Conservation (phyloP, 257 asterid genomes). For the Phtheirospermum japonicum region DNA sequence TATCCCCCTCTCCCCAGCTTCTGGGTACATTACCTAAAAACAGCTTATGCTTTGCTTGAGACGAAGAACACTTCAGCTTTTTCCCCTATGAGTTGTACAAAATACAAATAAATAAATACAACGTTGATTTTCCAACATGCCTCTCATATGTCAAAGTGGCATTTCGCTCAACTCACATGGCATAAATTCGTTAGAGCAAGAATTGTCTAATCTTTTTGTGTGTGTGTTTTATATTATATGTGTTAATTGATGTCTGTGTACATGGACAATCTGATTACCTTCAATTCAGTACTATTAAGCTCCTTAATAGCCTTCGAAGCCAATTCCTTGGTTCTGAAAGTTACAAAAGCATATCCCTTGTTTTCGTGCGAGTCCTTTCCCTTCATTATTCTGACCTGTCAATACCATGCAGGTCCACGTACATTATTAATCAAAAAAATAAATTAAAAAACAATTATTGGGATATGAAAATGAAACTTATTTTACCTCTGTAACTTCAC, state of each 20-base stretch:
- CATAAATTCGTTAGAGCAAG: conserved; percentile 1
- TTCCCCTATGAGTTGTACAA: conserved; percentile 56
- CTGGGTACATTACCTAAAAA: conserved; percentile 92
- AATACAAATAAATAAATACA: conserved; percentile 20
- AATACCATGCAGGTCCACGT: conserved; percentile 26
- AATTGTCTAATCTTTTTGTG: neutral
- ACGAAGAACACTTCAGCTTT: conserved; percentile 77
- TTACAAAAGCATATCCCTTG: conserved; percentile 93
- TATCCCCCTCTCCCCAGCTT: conserved; percentile 83
- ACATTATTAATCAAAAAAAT: conserved; percentile 24
- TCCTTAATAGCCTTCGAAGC: conserved; percentile 89
- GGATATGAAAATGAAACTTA: neutral
- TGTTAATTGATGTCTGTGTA: neutral
- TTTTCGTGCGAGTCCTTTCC: conserved; percentile 82
- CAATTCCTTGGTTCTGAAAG: conserved; percentile 77
- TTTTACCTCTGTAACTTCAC: conserved; percentile 89
- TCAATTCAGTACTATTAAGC: conserved; percentile 68
- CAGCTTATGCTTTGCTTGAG: conserved; percentile 89
- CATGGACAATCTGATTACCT: conserved; percentile 42
- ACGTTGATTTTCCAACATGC: conserved; percentile 10
- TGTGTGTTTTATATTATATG: neutral
- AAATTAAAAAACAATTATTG: conserved; percentile 6
- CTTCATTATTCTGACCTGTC: conserved; percentile 93
- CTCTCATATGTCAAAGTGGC: conserved; percentile 1
- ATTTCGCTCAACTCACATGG: conserved; percentile 6